Evolutionary conservation across 495 filamentous ascomycete genomes (phyloP).

Genomic region (Baudoinia panamericana): DNA sequence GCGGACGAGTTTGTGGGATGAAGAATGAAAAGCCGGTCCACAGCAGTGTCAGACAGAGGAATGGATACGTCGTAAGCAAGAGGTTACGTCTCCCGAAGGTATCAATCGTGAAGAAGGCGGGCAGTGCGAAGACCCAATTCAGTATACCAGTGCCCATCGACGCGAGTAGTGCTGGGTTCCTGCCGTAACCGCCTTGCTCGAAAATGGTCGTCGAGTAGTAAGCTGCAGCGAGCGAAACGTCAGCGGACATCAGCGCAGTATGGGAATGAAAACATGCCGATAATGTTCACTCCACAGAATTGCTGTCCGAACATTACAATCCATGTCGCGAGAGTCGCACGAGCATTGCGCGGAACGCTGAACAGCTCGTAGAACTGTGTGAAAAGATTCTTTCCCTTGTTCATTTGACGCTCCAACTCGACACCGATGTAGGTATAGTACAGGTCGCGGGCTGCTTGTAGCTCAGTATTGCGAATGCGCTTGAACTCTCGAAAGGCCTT

Average conservation of each 20-base stretch:
- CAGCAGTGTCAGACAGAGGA: slow-evolving; percentile 20
- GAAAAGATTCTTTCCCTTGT: slow-evolving; percentile 14
- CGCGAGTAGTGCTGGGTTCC: too few species aligned
- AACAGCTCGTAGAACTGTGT: slow-evolving; percentile 48
- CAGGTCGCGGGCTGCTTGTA: too few species aligned
- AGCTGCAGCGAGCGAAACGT: slow-evolving; percentile 7
- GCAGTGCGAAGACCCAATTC: slow-evolving; percentile 18
- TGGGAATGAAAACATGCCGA: slow-evolving; percentile 14
- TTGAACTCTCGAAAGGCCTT: too few species aligned
- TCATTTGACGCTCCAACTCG: neutral
- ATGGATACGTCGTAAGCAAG: slow-evolving; percentile 22
- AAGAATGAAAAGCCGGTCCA: slow-evolving; percentile 19
- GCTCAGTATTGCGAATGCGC: too few species aligned
- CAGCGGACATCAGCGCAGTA: slow-evolving; percentile 11
- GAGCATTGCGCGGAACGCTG: slow-evolving; percentile 52
- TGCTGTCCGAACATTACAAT: slow-evolving; percentile 62
- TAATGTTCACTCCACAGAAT: slow-evolving; percentile 33
- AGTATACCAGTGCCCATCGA: slow-evolving; percentile 15
- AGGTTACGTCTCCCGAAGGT: slow-evolving; percentile 20
- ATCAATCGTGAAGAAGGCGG: slow-evolving; percentile 17
- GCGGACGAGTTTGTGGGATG: too few species aligned
- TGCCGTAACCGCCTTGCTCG: too few species aligned
- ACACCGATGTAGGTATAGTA: too few species aligned
- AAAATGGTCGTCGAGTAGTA: too few species aligned
- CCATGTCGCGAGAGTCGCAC: slow-evolving; percentile 50